Conservation (phyloP, 345 rosid genomes). For the Boechera retrofracta region DNA sequence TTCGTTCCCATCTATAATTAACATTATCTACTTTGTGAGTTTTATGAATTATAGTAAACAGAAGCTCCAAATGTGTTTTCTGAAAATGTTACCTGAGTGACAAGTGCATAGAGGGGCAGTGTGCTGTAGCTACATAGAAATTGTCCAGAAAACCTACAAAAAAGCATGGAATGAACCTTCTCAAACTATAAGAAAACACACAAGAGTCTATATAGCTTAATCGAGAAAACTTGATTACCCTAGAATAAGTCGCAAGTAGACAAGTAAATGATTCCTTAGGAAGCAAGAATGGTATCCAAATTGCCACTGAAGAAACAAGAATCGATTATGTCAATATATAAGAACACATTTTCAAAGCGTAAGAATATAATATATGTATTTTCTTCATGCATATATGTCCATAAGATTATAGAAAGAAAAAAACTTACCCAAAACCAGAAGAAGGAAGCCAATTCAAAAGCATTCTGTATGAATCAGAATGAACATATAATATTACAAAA, state of each 20-base stretch:
- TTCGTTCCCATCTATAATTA: constrained; percentile 91
- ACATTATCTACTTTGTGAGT: neutral
- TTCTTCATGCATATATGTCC: neutral
- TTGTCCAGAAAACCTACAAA: constrained; percentile 76
- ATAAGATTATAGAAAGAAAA: neutral
- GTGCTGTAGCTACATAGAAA: constrained; percentile 98
- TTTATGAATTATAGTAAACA: neutral
- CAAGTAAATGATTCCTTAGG: constrained; percentile 67
- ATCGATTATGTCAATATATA: constrained; percentile 25
- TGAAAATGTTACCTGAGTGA: constrained; percentile 68
- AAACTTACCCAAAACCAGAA: constrained; percentile 93
- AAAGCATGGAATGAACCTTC: neutral
- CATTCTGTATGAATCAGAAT: constrained; percentile 63
- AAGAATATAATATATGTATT: neutral
- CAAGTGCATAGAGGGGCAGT: constrained; percentile 89
- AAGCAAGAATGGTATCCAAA: constrained; percentile 93
- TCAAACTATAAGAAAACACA: neutral
- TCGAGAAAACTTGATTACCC: constrained; percentile 58
- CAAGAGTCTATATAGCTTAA: neutral
- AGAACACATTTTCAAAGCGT: neutral
- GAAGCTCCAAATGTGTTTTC: neutral
- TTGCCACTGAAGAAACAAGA: constrained; percentile 76
- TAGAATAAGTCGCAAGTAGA: constrained; percentile 71
- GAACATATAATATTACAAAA: constrained; percentile 28
- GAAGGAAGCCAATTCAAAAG: constrained; percentile 94